Conservation (phyloP, 1,284 basidiomycete species). For the Apiotrichum mycotoxinovorans region DNA sequence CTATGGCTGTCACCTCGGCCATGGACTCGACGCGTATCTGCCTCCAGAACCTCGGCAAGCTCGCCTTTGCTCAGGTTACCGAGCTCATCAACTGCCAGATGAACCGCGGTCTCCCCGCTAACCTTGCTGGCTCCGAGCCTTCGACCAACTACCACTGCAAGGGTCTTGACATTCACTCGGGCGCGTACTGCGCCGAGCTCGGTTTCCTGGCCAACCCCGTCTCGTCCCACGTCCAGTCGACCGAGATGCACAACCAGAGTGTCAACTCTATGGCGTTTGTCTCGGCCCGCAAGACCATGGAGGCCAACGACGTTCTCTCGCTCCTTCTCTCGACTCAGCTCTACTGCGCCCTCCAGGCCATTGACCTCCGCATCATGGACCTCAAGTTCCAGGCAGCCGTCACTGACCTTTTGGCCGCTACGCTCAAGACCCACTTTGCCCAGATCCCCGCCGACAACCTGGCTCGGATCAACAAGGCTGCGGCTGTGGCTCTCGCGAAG, state of each 20-base stretch:
- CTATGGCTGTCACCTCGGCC: slow-evolving; percentile 18
- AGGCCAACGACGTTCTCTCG: slow-evolving; percentile 18
- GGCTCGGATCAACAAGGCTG: slow-evolving; percentile 8
- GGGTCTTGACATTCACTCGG: slow-evolving; percentile 24
- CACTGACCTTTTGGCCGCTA: slow-evolving; percentile 10
- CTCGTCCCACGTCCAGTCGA: slow-evolving; percentile 18
- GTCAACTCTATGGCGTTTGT: slow-evolving; percentile 22
- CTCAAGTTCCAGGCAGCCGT: slow-evolving; percentile 15
- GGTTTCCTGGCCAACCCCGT: slow-evolving; percentile 23
- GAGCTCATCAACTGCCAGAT: slow-evolving; percentile 25
- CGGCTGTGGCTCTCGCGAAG: slow-evolving; percentile 11
- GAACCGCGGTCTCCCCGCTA: slow-evolving; percentile 22
- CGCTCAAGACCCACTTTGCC: slow-evolving; percentile 14
- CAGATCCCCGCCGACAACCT: slow-evolving; percentile 7
- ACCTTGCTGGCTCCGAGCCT: slow-evolving; percentile 20
- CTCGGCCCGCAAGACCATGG: slow-evolving; percentile 18
- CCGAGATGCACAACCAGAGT: slow-evolving; percentile 25
- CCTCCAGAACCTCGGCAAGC: slow-evolving; percentile 22
- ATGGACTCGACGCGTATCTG: slow-evolving; percentile 20
- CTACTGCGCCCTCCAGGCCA: slow-evolving; percentile 19
- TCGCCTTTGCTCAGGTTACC: slow-evolving; percentile 21
- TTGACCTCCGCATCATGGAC: slow-evolving; percentile 20
- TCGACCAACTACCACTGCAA: slow-evolving; percentile 26
- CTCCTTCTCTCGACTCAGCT: slow-evolving; percentile 22
- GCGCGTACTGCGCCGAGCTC: slow-evolving; percentile 23